Conservation (phyloP, 495 filamentous ascomycete species). For the Trichoderma asperelloides region DNA sequence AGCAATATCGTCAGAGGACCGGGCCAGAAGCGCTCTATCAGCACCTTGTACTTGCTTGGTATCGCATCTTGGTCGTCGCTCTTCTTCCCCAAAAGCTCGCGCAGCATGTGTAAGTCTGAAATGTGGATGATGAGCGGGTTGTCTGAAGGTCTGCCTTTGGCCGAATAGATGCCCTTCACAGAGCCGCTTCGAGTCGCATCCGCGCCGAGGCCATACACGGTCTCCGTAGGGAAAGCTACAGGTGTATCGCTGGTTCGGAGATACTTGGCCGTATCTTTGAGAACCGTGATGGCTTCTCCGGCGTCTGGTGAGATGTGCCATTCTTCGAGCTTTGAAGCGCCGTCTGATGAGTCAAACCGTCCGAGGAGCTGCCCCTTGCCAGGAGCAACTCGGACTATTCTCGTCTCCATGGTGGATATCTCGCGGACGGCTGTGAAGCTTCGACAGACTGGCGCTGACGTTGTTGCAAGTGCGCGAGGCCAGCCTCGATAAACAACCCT, state of each 20-base stretch:
- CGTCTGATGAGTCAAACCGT: constrained; percentile 14
- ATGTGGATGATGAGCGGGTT: constrained; percentile 95
- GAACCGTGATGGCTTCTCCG: constrained; percentile 12
- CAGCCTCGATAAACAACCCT: neutral
- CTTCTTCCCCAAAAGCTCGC: constrained; percentile 41
- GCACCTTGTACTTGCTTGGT: constrained; percentile 69
- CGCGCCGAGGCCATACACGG: constrained; percentile 91
- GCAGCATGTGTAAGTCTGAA: constrained; percentile 70
- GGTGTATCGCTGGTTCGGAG: constrained; percentile 58
- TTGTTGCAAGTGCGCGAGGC: neutral
- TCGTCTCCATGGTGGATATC: constrained; percentile 20
- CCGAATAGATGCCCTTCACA: constrained; percentile 85
- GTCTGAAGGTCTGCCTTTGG: constrained; percentile 83
- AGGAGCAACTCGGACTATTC: constrained; percentile 23
- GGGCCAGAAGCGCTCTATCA: constrained; percentile 87
- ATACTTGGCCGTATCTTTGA: constrained; percentile 48
- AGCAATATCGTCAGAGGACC: constrained; percentile 90
- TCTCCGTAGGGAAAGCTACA: constrained; percentile 96
- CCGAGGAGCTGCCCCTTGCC: constrained; percentile 15
- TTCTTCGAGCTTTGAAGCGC: constrained; percentile 8
- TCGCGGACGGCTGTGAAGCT: neutral
- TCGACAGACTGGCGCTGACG: neutral
- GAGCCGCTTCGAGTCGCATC: constrained; percentile 78
- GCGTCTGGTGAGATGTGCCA: constrained; percentile 17
- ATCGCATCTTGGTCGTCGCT: constrained; percentile 42